These are phyloP conservation scores for Carex parvula DNA, from an alignment of 176 grass and related monocot genomes.

Conservation along the genomic window DNA sequence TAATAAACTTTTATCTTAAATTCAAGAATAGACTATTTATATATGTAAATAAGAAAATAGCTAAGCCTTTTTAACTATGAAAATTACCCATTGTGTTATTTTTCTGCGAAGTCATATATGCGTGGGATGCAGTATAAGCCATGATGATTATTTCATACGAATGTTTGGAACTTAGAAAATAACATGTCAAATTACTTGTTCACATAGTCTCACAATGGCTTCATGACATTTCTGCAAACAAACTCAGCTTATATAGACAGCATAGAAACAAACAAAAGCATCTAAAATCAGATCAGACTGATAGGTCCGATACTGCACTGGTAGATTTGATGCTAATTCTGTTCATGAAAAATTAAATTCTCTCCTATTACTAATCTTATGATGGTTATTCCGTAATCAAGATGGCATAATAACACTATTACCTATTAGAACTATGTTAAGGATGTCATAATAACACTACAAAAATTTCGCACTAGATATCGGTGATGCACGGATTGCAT, in stretches of 20 bases:
- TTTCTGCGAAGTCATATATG: no score
- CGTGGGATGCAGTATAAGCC: no score
- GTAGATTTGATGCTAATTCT: background rate
- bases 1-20: no score
- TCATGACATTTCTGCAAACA: background rate
- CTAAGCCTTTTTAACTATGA: no score
- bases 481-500: background rate
- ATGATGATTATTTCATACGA: no score
- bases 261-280: background rate
- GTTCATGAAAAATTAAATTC: background rate
- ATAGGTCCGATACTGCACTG: background rate
- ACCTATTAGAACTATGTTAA: background rate
- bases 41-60: no score
- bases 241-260: background rate
- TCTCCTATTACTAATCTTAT: background rate
- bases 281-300: conserved; percentile 1
- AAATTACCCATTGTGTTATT: no score
- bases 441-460: background rate
- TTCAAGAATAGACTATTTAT: no score
- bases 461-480: conserved; percentile 1
- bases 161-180: no score
- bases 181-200: no score
- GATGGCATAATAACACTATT: background rate
- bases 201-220: background rate
- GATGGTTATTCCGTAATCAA: background rate